Base-by-base conservation (phyloP, 192 early-diverging fungal species). In the Linnemannia zychae region DNA sequence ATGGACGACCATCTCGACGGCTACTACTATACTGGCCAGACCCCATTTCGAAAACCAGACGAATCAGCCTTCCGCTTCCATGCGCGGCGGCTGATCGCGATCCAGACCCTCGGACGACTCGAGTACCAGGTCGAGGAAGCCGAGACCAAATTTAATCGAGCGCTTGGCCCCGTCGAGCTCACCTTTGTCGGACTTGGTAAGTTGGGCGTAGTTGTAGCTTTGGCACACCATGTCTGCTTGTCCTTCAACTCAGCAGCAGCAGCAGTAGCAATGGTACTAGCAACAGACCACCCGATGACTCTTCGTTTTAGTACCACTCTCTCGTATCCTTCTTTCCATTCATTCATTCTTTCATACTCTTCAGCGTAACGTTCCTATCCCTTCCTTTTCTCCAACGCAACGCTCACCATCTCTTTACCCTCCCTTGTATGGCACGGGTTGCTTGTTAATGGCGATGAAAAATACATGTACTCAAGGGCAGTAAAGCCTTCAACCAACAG, bases 141-240 rank as follows among this genome's bases (percentile, higher is more conserved):
- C 34, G 83, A 85, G 74, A 72, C 83, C 18, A 85, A 85, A 50
- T 85, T 85, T 60, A 85, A 85, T 71, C 74, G 83, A n/a, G 83
- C 83, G 3, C 77, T 85, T 11, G 83, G 83, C 33, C 83, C 77
- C 60, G 63, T 79, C 16, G 83, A 85, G 31, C 70, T 85, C 50
- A 85, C 83, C 34, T 85, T 85, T 79, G 83, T 85, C 77, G 83
- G 83, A 76, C 83, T 85, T 68, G 83, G 83, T 85, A 76, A 79
- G 76, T 71, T 52, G 33, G 52, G n/a, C 57, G 37, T 76, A 28
- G 24, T 77, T 36, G 22, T 37, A 36, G 22, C 28, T 13, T 12
- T 12, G 57, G 28, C 57, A 31, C 31, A 24, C n/a, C 53, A 16
- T 12, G 17, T 5, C 18, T 73, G 17, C 20, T 71, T 71, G 18